Evolutionary conservation across 2,329 filamentous ascomycete species (phyloP).

Genomic region (Penicillium sp.): DNA sequence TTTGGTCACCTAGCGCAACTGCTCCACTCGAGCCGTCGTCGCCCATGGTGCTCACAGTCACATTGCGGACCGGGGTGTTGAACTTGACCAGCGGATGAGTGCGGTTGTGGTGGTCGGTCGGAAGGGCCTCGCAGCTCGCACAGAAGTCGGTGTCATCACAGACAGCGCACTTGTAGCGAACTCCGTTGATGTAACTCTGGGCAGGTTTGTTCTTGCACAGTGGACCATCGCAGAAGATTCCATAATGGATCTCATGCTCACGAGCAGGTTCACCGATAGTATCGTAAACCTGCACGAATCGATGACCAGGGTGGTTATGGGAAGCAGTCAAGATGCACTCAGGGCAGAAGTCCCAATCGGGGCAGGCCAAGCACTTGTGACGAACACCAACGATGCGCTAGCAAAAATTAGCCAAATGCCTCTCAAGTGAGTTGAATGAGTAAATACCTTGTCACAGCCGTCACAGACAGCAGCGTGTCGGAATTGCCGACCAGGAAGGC

Average conservation of each 20-base stretch:
- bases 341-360: slow-evolving; percentile 94
- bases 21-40: slow-evolving; percentile 67
- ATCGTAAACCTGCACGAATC: slow-evolving; percentile 85
- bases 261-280: slow-evolving; percentile 51
- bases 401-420: not conserved
- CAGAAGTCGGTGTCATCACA: slow-evolving; percentile 96
- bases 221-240: slow-evolving; percentile 93
- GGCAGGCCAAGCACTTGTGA: slow-evolving; percentile 95
- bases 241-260: slow-evolving; percentile 62
- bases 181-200: slow-evolving; percentile 66
- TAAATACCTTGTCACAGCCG: slow-evolving; percentile 71
- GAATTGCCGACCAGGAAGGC: slow-evolving; percentile 75
- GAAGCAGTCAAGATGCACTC: slow-evolving; percentile 67
- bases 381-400: slow-evolving; percentile 80
- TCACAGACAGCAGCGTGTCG: slow-evolving; percentile 89
- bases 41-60: slow-evolving; percentile 79
- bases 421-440: slow-evolving; percentile 11
- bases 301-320: slow-evolving; percentile 74
- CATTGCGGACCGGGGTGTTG: slow-evolving; percentile 84
- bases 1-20: slow-evolving; percentile 69
- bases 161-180: slow-evolving; percentile 95
- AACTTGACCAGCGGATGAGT: slow-evolving; percentile 98
- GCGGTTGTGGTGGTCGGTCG: slow-evolving; percentile 80
- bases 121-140: slow-evolving; percentile 85
- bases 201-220: slow-evolving; percentile 62